A percentile compares a stretch with the other conserved stretches of the same genome.
These are phyloP conservation scores for Verticillium dahliae DNA, from an alignment of 2,329 filamentous ascomycete genomes.

Conservation along the genomic window DNA sequence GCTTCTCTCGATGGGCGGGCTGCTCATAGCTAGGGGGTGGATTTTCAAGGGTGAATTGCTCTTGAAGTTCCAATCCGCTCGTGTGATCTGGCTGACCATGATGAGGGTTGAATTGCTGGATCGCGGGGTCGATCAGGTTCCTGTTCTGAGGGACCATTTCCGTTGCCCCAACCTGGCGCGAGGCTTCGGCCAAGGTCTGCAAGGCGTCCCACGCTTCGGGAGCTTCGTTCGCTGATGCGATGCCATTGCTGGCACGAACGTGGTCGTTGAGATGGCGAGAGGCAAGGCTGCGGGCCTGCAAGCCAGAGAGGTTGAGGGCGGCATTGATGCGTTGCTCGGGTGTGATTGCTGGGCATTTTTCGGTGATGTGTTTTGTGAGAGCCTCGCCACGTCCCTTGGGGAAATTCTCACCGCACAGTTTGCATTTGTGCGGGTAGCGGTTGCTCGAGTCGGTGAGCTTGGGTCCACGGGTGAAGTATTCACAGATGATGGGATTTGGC, in stretches of 20 bases:
- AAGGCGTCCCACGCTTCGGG: constrained; percentile 69
- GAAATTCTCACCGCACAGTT: constrained; percentile 80
- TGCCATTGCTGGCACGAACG: constrained; percentile 13
- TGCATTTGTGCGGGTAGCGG: constrained; percentile 87
- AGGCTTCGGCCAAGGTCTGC: constrained; percentile 83
- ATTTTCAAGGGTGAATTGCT: constrained; percentile 53
- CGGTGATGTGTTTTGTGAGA: constrained; percentile 73
- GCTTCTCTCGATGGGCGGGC: constrained; percentile 18
- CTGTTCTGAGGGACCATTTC: constrained; percentile 5
- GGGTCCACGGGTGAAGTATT: constrained; percentile 80
- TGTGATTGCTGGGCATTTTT: constrained; percentile 76
- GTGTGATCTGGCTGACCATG: constrained; percentile 12
- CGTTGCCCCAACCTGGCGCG: constrained; percentile 57
- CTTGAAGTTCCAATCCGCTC: constrained; percentile 44
- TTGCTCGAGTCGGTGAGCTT: constrained; percentile 89
- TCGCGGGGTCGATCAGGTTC: not conserved
- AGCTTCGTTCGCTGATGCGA: constrained; percentile 22
- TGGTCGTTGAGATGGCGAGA: constrained; percentile 8
- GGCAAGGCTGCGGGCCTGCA: constrained; percentile 8
- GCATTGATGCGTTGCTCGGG: constrained; percentile 70
- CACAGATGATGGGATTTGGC: constrained; percentile 76
- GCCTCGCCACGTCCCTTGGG: constrained; percentile 84
- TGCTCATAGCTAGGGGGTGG: constrained; percentile 43
- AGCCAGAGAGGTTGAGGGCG: constrained; percentile 18
- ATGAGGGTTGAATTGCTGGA: constrained; percentile 4